Evolutionary conservation across 139 green algal species (phyloP).

Genomic region (Pseudopediastrum boryanum): DNA sequence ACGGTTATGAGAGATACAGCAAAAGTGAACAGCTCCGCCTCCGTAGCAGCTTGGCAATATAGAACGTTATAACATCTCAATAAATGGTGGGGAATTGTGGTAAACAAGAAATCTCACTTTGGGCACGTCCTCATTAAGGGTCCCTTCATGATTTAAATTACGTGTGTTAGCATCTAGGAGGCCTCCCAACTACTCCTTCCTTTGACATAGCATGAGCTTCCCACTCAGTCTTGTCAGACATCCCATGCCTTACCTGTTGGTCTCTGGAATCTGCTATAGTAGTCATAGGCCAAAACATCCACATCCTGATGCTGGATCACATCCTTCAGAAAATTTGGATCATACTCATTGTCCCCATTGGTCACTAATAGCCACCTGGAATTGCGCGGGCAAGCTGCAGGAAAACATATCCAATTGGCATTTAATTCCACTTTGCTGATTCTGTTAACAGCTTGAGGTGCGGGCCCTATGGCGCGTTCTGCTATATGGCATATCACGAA

Average conservation of each 20-base stretch:
- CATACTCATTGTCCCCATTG: constrained; percentile 88
- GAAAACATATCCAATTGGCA: not conserved
- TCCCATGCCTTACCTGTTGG: constrained; percentile 54
- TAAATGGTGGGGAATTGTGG: no score
- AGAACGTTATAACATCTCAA: no score
- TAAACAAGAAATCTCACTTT: no score
- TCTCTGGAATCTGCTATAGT: constrained; percentile 82
- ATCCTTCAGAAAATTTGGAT: constrained; percentile 49
- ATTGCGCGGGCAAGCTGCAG: constrained; percentile 63
- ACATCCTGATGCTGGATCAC: constrained; percentile 13
- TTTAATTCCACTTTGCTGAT: not conserved
- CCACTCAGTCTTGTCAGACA: no score
- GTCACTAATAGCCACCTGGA: constrained; percentile 82
- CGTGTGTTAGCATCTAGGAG: no score
- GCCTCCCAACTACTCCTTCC: no score
- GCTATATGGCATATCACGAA: not conserved
- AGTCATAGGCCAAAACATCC: constrained; percentile 81
- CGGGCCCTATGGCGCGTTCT: not conserved
- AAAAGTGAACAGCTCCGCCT: no score
- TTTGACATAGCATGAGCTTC: no score
- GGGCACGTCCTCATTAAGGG: no score
- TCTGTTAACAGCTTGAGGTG: not conserved
- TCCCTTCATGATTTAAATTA: no score
- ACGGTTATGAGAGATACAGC: no score
- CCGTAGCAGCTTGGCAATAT: no score